Evolutionary conservation across 768 basidiomycete species (phyloP), one percentile per base, ranked within the genome.

Genomic region (Termitomyces sp.): DNA sequence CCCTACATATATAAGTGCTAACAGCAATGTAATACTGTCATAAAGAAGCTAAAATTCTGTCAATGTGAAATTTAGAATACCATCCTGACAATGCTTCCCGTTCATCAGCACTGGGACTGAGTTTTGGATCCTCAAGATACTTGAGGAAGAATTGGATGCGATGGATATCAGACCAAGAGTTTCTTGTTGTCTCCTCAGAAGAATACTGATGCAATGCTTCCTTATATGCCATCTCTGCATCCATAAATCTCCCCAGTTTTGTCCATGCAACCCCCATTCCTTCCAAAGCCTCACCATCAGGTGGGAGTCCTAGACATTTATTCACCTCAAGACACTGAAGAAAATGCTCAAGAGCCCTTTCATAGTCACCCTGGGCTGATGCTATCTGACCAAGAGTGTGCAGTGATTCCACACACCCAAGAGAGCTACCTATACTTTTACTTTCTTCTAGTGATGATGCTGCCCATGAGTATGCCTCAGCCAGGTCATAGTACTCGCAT

Each of bases 251-350:
- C 16, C 47, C 53, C 4, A 59, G 21, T n/a, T 44, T 59, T n/a
- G 41, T 14, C 58, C 53, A 59, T 35, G 52, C 44, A 23, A 47
- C 8, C 11, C 53, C 59, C 21, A 59, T 52, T 23, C 44, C 23
- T 31, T 56, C 54, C 12, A 59, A 41, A 29, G 31, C 54, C 17
- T 45, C 32, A n/a, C 6, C 3, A 10, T 14, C 14, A 12, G 53
- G 34, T 14, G 21, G 2, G 25, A 56, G 25, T 14, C 53, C 52
- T 8, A 54, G n/a, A 4, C 23, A 11, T 14, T 54, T 54, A 2
- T 12, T 14, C 9, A 42, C 5, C 2, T 54, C 25, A 5, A 54
- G 19, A 31, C 43, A 21, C 6, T 31, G 29, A n/a, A 42, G 25
- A 21, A 47, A 49, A 10, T 51, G 14, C 16, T 38, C 23, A 21